phyloP scores from a whole-genome alignment of 441 rosid genomes.

The Gossypium gossypioides region DNA sequence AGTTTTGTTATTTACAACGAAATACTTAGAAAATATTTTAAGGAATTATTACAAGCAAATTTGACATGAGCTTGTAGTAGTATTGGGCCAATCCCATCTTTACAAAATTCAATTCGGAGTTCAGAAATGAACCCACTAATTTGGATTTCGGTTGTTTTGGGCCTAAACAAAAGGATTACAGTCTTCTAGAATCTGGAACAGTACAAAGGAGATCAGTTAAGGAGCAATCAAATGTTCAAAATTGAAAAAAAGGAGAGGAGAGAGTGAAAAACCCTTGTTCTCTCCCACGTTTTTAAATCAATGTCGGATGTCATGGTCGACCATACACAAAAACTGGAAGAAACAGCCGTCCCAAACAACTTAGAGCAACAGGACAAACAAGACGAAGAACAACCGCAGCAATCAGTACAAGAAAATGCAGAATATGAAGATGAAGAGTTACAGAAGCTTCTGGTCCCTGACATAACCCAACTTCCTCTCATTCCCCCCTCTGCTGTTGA shows the following conservation, averaged over 20 bases:
- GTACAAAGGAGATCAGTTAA: neutral
- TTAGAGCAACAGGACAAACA: slow-evolving; percentile 2
- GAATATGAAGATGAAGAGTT: slow-evolving; percentile 36
- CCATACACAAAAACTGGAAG: slow-evolving; percentile 15
- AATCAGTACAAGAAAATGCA: slow-evolving; percentile 6
- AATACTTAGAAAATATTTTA: neutral
- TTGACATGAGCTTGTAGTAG: neutral
- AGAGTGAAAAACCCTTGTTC: neutral
- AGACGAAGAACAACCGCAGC: slow-evolving; percentile 7
- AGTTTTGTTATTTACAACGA: no score
- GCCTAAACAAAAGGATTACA: neutral
- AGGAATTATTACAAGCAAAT: neutral
- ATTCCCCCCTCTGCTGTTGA: slow-evolving; percentile 63
- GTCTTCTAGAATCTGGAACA: neutral
- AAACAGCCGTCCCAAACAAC: slow-evolving; percentile 1
- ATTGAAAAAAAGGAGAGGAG: neutral
- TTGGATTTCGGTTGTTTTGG: neutral
- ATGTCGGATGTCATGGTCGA: slow-evolving; percentile 14
- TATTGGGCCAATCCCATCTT: neutral
- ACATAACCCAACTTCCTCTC: slow-evolving; percentile 39
- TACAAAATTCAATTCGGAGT: neutral
- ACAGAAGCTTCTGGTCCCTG: slow-evolving; percentile 46
- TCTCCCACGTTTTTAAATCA: neutral
- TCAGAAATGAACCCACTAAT: neutral
- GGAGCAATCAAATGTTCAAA: neutral